Evolutionary conservation across 2,329 filamentous ascomycete genomes (phyloP).

Genomic region (Colletotrichum sp.): DNA sequence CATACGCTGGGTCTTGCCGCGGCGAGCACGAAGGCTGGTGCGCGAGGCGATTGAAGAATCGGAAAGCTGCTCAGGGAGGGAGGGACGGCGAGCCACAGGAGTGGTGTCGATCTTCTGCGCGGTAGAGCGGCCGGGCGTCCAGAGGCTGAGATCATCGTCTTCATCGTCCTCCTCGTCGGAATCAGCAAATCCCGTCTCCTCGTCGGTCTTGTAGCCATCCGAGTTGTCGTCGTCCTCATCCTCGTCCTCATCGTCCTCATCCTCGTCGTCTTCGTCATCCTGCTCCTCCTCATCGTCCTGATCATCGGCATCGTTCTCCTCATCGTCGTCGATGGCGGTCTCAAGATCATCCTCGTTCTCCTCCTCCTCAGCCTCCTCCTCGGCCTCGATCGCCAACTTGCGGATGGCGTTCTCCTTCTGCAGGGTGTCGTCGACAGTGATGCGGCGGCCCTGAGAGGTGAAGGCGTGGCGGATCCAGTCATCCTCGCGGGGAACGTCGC

Average conservation of each 20-base stretch:
- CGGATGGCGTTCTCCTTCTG: constrained; percentile 89
- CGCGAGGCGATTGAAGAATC: constrained; percentile 65
- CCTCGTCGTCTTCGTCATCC: constrained; percentile 57
- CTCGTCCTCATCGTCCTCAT: constrained; percentile 54
- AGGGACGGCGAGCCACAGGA: constrained; percentile 43
- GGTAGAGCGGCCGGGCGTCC: constrained; percentile 55
- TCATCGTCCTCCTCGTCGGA: constrained; percentile 71
- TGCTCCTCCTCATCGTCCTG: constrained; percentile 57
- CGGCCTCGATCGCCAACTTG: constrained; percentile 84
- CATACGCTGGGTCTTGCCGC: constrained; percentile 42
- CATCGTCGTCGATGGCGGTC: constrained; percentile 44
- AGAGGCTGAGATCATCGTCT: constrained; percentile 69
- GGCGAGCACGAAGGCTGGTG: constrained; percentile 34
- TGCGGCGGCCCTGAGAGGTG: constrained; percentile 66
- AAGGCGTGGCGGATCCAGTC: constrained; percentile 85
- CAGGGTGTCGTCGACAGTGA: constrained; percentile 90
- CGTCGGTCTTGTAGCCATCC: constrained; percentile 79
- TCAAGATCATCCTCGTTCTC: constrained; percentile 64
- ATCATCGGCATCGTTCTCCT: constrained; percentile 40
- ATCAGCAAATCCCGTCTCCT: constrained; percentile 71
- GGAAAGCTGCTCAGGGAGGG: constrained; percentile 53
- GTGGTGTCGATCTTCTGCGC: constrained; percentile 40
- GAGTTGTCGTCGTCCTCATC: constrained; percentile 60
- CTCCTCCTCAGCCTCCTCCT: constrained; percentile 82
- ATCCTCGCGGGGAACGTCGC: constrained; percentile 80